These are phyloP conservation scores for Penicillium sp. DNA, from an alignment of 2,329 filamentous ascomycete genomes.

Conservation along the genomic window DNA sequence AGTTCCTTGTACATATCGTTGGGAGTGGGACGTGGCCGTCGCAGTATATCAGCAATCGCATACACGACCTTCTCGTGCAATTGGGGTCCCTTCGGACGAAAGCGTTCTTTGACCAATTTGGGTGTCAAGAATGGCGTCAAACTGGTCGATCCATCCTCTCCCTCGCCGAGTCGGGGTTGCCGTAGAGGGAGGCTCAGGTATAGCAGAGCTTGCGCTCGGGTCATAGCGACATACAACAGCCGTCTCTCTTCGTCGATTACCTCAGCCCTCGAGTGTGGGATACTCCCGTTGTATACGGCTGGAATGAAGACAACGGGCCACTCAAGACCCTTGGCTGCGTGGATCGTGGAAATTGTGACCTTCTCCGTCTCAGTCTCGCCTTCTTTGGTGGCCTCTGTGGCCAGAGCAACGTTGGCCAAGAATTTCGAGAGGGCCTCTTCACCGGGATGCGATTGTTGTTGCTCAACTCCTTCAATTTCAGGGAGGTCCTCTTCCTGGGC, in stretches of 20 bases:
- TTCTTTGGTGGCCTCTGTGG: constrained; percentile 63
- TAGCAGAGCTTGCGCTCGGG: constrained; percentile 78
- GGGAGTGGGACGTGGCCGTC: constrained; percentile 59
- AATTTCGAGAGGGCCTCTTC: constrained; percentile 73
- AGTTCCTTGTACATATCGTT: constrained; percentile 53
- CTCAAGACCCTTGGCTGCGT: constrained; percentile 91
- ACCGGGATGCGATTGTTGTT: constrained; percentile 50
- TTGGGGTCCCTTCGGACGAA: constrained; percentile 66
- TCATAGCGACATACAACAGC: constrained; percentile 95
- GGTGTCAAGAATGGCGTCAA: constrained; percentile 71
- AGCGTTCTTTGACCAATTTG: constrained; percentile 50
- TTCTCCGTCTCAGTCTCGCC: constrained; percentile 53
- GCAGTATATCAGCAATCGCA: constrained; percentile 69
- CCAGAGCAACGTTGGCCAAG: constrained; percentile 85
- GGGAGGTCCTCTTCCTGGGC: constrained; percentile 56
- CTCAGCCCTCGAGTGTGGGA: constrained; percentile 83
- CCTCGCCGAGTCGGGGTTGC: constrained; percentile 55
- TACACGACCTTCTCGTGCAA: constrained; percentile 63
- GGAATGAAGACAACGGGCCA: constrained; percentile 96
- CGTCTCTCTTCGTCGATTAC: constrained; percentile 84
- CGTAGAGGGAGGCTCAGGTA: constrained; percentile 79
- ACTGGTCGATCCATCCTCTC: constrained; percentile 56
- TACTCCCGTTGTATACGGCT: constrained; percentile 82
- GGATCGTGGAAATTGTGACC: constrained; percentile 92
- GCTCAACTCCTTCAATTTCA: constrained; percentile 68